Base-by-base conservation (phyloP, 257 asterid species). In the Solanum pinnatisectum region DNA sequence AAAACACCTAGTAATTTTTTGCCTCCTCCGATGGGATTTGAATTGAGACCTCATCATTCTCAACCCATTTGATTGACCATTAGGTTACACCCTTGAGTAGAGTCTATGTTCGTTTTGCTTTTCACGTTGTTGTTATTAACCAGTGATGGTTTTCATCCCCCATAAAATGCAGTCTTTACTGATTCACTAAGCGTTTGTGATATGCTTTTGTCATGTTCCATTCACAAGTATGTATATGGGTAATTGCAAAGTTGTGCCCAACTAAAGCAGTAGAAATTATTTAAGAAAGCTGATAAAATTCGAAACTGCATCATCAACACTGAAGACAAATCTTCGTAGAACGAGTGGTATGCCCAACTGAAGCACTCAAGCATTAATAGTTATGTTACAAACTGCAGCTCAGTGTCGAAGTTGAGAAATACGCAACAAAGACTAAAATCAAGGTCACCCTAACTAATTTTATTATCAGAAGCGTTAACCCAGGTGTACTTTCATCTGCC, bases 1-100 rank as follows among this genome's bases (percentile, higher is more conserved):
- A 33, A 7, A 72, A 0, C 46, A 72, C 44, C 15, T 35, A 0
- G 42, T 33, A 12, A 4, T 7, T 33, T 16, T 71, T 72, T 33
- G 44, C 25, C 15, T 4, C n/a, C 6, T 18, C n/a, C 0, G 0
- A 2, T 33, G 3, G 0, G 1, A 32, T 71, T 32, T 71, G n/a
- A 70, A 7, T 0, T 32, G 5, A 5, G 39, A 14, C n/a, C n/a
- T 30, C 6, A 15, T 70, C 0, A 1, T 32, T 16, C 78, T 30
- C 40, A 71, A 15, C 0, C n/a, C 78, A 71, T 8, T 71, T 71
- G 12, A 32, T 71, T 71, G 1, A 71, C 7, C 78, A 16, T 3
- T 15, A 71, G 40, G 14, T 1, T 40, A 71, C 76, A 12, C 11
- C 39, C 11, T 30, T 30, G 39, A 7, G 39, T 70, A 4, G 23